Evolutionary conservation across 352 stramenopile species (phyloP).

Genomic region (Phytophthora citricola): DNA sequence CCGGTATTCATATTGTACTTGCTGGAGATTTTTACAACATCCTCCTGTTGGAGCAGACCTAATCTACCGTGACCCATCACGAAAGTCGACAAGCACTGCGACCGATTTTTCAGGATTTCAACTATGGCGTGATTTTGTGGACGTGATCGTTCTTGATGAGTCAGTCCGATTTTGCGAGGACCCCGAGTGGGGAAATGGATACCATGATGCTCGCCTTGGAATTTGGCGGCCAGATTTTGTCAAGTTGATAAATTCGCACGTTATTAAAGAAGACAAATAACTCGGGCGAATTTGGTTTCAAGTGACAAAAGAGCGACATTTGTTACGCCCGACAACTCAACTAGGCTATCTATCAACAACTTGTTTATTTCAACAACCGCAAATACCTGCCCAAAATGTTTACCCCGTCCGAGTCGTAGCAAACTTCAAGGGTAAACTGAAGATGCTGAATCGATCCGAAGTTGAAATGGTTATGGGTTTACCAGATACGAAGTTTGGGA

Average conservation of each 20-base stretch:
- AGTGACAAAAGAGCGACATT: background rate
- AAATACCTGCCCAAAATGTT: background rate
- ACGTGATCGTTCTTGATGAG: background rate
- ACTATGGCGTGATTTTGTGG: background rate
- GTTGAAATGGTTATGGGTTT: background rate
- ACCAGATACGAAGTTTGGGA: constrained; percentile 11
- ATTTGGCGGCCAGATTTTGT: constrained; percentile 2
- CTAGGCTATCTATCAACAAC: constrained; percentile 6
- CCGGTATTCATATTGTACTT: background rate
- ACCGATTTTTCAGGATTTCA: background rate
- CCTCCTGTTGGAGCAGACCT: background rate
- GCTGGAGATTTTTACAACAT: background rate
- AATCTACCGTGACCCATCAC: background rate
- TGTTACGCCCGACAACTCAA: constrained; percentile 5
- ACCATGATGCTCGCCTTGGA: background rate
- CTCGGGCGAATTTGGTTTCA: no score
- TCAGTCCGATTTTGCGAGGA: background rate
- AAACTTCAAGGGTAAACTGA: constrained; percentile 8
- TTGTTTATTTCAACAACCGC: background rate
- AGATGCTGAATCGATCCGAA: background rate
- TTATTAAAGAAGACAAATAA: background rate
- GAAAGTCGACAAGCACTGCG: background rate
- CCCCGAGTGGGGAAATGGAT: constrained; percentile 10
- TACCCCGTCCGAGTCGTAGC: constrained; percentile 9
- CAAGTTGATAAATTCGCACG: background rate